Evolutionary conservation across 208 protist genomes (phyloP).

Genomic region (Crithidia mellificae): DNA sequence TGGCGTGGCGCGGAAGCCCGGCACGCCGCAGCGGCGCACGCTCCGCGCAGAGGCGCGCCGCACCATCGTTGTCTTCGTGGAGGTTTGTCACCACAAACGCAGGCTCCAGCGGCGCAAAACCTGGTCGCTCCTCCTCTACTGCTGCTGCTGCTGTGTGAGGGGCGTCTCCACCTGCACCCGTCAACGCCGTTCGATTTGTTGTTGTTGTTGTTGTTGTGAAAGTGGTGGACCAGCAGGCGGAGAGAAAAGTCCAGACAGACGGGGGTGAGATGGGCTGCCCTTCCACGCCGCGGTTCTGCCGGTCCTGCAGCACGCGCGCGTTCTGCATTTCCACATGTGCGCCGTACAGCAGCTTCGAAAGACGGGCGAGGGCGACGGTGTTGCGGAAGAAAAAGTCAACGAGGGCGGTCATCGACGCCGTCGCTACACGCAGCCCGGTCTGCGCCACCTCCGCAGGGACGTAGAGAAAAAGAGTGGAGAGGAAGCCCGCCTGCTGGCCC

Average conservation of each 20-base stretch:
- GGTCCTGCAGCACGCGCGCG: not conserved
- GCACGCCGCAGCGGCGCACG: not conserved
- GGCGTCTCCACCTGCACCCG: too few species aligned
- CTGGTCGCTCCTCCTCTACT: too few species aligned
- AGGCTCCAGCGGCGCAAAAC: not conserved
- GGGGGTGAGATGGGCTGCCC: not conserved
- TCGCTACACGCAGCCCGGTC: not conserved
- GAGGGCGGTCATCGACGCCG: not conserved
- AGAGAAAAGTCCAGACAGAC: not conserved
- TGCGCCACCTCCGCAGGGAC: not conserved
- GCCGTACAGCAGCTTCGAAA: not conserved
- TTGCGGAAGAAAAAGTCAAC: not conserved
- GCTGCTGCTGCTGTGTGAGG: too few species aligned
- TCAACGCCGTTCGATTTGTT: too few species aligned
- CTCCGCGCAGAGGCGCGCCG: not conserved
- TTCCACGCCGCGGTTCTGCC: slow-evolving; percentile 18
- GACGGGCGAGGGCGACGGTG: not conserved
- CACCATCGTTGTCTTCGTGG: not conserved
- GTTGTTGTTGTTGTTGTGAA: too few species aligned
- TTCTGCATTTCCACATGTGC: not conserved
- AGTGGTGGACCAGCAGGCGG: not conserved
- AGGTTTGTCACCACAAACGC: not conserved
- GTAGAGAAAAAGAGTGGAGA: not conserved
- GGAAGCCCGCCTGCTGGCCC: not conserved
- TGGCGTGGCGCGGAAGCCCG: not conserved